Evolutionary conservation across 768 basidiomycete genomes (phyloP).

Genomic region (Amanita exitialis): DNA sequence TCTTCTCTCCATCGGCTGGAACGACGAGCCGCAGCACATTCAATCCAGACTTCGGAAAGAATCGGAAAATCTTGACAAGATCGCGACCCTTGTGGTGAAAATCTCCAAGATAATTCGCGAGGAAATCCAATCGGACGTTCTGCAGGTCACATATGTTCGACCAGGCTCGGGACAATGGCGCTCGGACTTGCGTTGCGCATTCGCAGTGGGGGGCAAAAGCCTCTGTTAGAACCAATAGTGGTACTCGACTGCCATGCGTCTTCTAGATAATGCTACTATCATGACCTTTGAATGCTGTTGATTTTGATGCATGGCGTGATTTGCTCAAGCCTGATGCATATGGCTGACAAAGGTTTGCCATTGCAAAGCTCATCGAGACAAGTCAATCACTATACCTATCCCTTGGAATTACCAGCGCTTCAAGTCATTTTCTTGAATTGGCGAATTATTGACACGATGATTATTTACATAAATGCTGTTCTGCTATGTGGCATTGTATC

Average conservation of each 20-base stretch:
- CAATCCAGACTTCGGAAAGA: neutral
- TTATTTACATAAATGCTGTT: no score
- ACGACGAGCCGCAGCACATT: neutral
- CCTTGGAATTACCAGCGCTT: no score
- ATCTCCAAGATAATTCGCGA: neutral
- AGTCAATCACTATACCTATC: no score
- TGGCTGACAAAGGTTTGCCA: no score
- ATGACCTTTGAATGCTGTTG: no score
- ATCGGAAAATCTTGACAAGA: neutral
- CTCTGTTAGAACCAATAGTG: neutral
- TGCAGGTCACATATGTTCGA: neutral
- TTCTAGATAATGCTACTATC: neutral
- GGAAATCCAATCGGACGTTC: neutral
- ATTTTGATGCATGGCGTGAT: no score
- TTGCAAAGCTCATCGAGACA: no score
- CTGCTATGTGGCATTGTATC: no score
- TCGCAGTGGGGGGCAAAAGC: neutral
- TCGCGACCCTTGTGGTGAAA: neutral
- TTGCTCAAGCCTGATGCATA: no score
- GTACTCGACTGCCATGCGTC: neutral
- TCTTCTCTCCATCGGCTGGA: neutral
- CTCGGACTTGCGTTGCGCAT: neutral
- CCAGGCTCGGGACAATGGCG: neutral
- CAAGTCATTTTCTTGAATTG: no score
- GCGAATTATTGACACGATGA: no score